A percentile compares a stretch with the other conserved stretches of the same genome.
Conservation (phyloP, 1,284 basidiomycete genomes). For the Rhodotorula sp. region DNA sequence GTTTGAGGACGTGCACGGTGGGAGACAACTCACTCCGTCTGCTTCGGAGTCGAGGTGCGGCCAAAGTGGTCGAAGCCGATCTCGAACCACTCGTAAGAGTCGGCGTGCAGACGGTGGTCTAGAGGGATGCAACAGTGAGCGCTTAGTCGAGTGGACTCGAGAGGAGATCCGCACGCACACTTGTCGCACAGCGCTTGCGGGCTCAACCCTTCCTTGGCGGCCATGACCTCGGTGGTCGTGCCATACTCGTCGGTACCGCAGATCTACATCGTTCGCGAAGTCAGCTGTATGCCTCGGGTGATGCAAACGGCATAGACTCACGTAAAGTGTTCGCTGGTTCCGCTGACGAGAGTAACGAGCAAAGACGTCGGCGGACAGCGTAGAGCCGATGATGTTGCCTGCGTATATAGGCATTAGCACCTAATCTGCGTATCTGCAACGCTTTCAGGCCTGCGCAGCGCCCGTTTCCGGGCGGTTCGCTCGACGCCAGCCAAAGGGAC, state of each 20-base stretch:
- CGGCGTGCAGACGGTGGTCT: conserved; percentile 82
- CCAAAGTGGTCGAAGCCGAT: conserved; percentile 94
- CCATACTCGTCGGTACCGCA: conserved; percentile 99
- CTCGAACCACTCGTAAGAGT: conserved; percentile 95
- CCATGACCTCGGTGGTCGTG: conserved; percentile 96
- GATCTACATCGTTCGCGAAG: conserved; percentile 57
- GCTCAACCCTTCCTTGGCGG: conserved; percentile 85
- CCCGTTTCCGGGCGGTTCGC: neutral
- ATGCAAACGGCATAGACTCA: conserved; percentile 1
- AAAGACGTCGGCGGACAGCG: conserved; percentile 92
- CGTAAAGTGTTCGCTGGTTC: conserved; percentile 54
- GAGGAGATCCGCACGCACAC: conserved; percentile 8
- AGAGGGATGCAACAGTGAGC: too few species aligned
- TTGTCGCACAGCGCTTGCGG: conserved; percentile 64
- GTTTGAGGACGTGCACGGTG: neutral
- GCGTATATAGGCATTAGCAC: neutral
- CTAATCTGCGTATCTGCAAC: neutral
- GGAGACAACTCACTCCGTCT: conserved; percentile 60
- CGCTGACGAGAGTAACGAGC: conserved; percentile 68
- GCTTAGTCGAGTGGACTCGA: too few species aligned
- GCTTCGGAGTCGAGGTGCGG: conserved; percentile 83
- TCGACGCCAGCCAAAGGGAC: neutral
- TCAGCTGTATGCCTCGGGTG: neutral
- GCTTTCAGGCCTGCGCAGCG: neutral
- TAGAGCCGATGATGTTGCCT: conserved; percentile 98